Conservation (phyloP, 257 asterid species). For the Capsicum chinense region DNA sequence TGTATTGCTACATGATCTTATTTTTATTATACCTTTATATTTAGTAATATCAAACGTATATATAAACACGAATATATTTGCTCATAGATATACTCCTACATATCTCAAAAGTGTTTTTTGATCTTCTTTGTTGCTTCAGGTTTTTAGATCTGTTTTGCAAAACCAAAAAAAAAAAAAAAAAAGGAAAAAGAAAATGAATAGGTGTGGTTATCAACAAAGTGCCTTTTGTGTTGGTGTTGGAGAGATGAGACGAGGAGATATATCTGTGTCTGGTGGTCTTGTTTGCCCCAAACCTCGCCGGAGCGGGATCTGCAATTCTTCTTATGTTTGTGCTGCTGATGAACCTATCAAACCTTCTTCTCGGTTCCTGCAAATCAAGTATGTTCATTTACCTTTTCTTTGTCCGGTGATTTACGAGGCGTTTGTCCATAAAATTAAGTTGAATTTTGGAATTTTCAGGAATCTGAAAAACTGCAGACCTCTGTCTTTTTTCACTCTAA, state of each 20-base stretch:
- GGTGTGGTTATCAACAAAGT: not conserved
- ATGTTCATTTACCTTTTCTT: not conserved
- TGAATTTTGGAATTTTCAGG: too few relatives aligned
- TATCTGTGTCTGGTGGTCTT: constrained; percentile 16
- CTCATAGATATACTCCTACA: not conserved
- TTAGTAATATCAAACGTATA: constrained; percentile 13
- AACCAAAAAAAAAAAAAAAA: not conserved
- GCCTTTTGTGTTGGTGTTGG: constrained; percentile 24
- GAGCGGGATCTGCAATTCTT: too few relatives aligned
- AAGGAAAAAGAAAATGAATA: not conserved
- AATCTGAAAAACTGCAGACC: too few relatives aligned
- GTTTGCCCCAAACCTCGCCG: constrained; percentile 34
- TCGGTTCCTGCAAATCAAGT: constrained; percentile 20
- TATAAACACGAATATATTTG: not conserved
- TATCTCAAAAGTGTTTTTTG: not conserved
- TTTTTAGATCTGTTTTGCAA: constrained; percentile 18
- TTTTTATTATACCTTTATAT: not conserved
- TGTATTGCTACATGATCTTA: not conserved
- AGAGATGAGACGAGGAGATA: constrained; percentile 20
- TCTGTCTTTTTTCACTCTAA: too few relatives aligned
- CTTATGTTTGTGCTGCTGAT: not conserved
- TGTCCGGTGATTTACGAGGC: not conserved
- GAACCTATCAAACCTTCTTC: constrained; percentile 16
- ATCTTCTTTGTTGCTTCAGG: not conserved
- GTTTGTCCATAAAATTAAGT: too few relatives aligned